Percentiles rank a stretch among this genome's conserved stretches.
These are phyloP conservation scores for Salix brachista DNA, from an alignment of 345 rosid species.

Conservation along the genomic window DNA sequence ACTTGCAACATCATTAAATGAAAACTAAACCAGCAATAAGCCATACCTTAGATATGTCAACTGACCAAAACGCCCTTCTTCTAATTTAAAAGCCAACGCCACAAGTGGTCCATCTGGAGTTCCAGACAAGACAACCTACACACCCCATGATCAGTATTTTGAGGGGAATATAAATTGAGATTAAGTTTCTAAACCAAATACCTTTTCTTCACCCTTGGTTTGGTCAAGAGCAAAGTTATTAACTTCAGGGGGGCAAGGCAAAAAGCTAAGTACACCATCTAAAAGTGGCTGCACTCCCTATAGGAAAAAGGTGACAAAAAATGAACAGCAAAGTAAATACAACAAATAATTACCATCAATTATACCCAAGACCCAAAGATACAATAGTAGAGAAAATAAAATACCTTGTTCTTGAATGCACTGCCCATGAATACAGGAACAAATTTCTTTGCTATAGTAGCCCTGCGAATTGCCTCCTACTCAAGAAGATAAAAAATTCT, in stretches of 20 bases:
- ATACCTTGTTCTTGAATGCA: conserved; percentile 98
- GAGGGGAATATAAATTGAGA: conserved; percentile 1
- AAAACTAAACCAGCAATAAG: neutral
- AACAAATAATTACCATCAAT: neutral
- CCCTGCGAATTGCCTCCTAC: conserved; percentile 94
- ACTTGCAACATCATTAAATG: neutral
- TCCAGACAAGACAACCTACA: conserved; percentile 70
- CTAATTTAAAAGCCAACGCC: conserved; percentile 94
- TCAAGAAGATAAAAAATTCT: conserved; percentile 10
- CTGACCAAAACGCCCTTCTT: conserved; percentile 97
- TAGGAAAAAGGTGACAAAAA: conserved; percentile 3
- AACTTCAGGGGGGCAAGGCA: conserved; percentile 94
- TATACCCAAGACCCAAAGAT: neutral
- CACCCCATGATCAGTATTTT: conserved; percentile 1
- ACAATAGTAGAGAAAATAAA: neutral
- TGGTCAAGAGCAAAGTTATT: conserved; percentile 92
- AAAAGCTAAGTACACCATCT: conserved; percentile 78
- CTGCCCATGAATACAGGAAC: conserved; percentile 98
- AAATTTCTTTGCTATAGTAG: conserved; percentile 86
- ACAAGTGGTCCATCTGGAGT: conserved; percentile 96
- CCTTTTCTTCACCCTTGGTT: conserved; percentile 83
- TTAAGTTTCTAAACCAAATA: conserved; percentile 15
- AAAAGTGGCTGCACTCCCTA: conserved; percentile 97
- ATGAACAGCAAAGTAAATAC: conserved; percentile 6
- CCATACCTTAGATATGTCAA: conserved; percentile 78